A percentile compares a stretch with the other conserved stretches of the same genome.
phyloP scores from a whole-genome alignment of 2,329 filamentous ascomycete genomes.

The Ilyonectria sp. region DNA sequence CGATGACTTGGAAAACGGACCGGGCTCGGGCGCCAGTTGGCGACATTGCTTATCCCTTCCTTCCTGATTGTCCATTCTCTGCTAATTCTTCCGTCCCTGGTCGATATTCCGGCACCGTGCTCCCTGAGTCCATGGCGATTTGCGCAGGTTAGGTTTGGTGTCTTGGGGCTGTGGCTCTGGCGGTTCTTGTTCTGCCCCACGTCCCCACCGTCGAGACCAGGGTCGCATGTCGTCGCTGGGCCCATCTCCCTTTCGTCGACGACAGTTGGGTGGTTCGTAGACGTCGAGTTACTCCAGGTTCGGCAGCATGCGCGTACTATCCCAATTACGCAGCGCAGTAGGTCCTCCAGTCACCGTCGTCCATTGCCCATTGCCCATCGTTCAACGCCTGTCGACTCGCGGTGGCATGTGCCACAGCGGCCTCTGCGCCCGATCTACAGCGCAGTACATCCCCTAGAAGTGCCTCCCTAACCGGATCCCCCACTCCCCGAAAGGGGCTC shows the following conservation, averaged over 20 bases:
- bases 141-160: neutral
- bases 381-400: neutral
- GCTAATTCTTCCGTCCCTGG: neutral
- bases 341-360: neutral
- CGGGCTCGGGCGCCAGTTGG: neutral
- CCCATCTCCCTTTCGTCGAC: slow-evolving; percentile 2
- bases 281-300: slow-evolving; percentile 3
- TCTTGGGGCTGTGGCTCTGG: neutral
- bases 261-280: neutral
- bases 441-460: neutral
- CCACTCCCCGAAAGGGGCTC: neutral
- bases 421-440: neutral
- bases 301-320: slow-evolving; percentile 3
- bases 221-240: neutral
- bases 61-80: neutral
- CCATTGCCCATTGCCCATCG: neutral
- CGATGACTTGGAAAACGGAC: neutral
- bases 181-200: slow-evolving; percentile 3
- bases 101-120: neutral
- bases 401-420: neutral
- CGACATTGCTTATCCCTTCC: neutral
- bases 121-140: neutral
- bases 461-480: neutral
- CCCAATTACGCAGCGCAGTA: neutral
- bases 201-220: neutral